Base-by-base conservation (phyloP, 2,329 filamentous ascomycete genomes). In the Xylaria sp. region DNA sequence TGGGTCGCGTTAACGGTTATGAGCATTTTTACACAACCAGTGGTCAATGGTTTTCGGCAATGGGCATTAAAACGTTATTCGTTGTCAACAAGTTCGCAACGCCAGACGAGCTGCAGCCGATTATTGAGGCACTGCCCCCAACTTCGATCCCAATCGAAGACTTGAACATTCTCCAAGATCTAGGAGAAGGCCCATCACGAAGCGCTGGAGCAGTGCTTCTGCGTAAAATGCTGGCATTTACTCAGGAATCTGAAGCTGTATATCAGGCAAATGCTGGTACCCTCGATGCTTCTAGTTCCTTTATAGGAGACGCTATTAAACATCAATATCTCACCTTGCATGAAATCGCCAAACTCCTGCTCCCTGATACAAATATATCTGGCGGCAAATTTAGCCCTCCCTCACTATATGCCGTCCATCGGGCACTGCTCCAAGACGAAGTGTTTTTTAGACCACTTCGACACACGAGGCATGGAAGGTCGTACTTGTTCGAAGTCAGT, bases 331-430 rank as follows among this genome's bases (percentile, higher is more conserved):
- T 85, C 59, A 83, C 79, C 33, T 71, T 87, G 7, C 77, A 81
- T 51, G 79, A 86, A 64, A 80, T 87, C 43, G 79, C 84, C 5
- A 75, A 80, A 17, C 68, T 75, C 19, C 67, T 85, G 19, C 74
- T 84, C 10, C 75, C 77, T 2, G 62, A 70, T 8, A 68, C 73
- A 9, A 68, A 76, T 38, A 78, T 76, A 60, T 62, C 66, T 1
- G 71, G 74, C 21, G 74, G 73, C 1, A 75, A 74, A 9, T 82
- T 82, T 54, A 76, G 81, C 0, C 66, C 81, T 1, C 70, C 80
- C 27, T 81, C 83, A 8, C 75, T 92, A 4, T 90, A 92, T 69
- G 90, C 91, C 3, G 86, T 93, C 6, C 88, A 92, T 67, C 85
- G 85, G 58, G 83, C 88, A 8, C 72, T 94, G 7, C 73, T 82